Evolutionary conservation across 192 early-diverging fungal species (phyloP).

Genomic region (Umbelopsis vinacea): DNA sequence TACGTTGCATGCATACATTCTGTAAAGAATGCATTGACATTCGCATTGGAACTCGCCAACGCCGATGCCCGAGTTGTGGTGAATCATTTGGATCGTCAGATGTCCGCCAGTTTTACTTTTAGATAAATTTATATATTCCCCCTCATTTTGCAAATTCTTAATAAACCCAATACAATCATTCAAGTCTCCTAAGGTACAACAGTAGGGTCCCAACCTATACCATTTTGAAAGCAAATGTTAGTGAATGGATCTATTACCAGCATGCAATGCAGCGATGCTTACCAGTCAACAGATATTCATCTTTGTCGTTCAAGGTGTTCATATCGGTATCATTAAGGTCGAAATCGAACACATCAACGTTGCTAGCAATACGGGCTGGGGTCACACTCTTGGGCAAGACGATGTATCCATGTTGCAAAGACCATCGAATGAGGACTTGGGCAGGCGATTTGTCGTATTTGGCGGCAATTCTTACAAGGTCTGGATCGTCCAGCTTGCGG

Average conservation of each 20-base stretch:
- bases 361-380: conserved; percentile 47
- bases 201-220: conserved; percentile 14
- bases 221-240: not conserved
- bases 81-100: conserved; percentile 84
- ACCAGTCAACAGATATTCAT: conserved; percentile 13
- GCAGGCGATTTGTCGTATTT: conserved; percentile 60
- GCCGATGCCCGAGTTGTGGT: conserved; percentile 92
- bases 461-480: conserved; percentile 47
- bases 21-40: conserved; percentile 93
- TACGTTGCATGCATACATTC: conserved; percentile 96
- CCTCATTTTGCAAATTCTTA: not conserved
- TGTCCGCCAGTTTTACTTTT: conserved; percentile 81
- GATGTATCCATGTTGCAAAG: conserved; percentile 61
- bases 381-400: conserved; percentile 72
- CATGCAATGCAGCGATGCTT: not conserved
- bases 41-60: conserved; percentile 83
- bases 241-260: not conserved
- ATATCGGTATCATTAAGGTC: conserved; percentile 38
- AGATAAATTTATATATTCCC: conserved; percentile 27
- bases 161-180: not conserved
- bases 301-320: not conserved
- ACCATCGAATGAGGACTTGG: conserved; percentile 67
- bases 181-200: not conserved
- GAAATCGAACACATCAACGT: conserved; percentile 52
- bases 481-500: conserved; percentile 52